Base-by-base conservation (phyloP, 768 basidiomycete species). In the Calocybe indica region DNA sequence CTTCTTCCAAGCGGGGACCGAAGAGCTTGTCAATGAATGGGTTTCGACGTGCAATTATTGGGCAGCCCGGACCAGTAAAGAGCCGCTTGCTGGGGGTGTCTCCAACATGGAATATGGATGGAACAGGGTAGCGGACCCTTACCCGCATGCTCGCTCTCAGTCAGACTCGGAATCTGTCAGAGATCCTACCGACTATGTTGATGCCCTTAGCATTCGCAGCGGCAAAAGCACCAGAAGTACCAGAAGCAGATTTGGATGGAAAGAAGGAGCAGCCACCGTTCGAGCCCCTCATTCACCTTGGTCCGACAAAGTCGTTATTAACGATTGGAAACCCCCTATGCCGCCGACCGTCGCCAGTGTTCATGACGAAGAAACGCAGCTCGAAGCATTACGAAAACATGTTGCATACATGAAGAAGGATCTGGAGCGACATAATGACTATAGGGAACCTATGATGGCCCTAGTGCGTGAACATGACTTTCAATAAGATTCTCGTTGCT, bases 31-130 rank as follows among this genome's bases (percentile, higher is more conserved):
- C 43, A 88, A 89, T 58, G 96, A 99, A 65, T 98, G 96, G 96
- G 94, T 96, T 6, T 85, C 89, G 36, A 96, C 96, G 0, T 97
- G 95, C 78, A 99, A 98, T 70, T 99, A 99, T 63, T 98, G 96
- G 96, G 91, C 96, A 0, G 96, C 95, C 2, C 76, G 96, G 39
- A 89, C 83, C 47, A 92, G 90, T 65, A 93, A 95, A 57, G 94
- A 97, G 61, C 96, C 96, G 1, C 76, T 99, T 2, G 78, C 88
- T 1, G 96, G 96, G 5, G 96, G 96, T 15, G 94, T 99, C 6
- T 93, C 92, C 42, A 99, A 98, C 68, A 95, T 98, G 89, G 96
- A 99, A 64, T 96, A 98, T 60, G 96, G 96, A 7, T 99, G 96
- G 96, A 94, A 82, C 62, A 78, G 90, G 13, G 76, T 92, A 6